A percentile compares a stretch with the other conserved stretches of the same genome.
Evolutionary conservation across 306 rosid genomes (phyloP).

Genomic region (Rosa rugosa): DNA sequence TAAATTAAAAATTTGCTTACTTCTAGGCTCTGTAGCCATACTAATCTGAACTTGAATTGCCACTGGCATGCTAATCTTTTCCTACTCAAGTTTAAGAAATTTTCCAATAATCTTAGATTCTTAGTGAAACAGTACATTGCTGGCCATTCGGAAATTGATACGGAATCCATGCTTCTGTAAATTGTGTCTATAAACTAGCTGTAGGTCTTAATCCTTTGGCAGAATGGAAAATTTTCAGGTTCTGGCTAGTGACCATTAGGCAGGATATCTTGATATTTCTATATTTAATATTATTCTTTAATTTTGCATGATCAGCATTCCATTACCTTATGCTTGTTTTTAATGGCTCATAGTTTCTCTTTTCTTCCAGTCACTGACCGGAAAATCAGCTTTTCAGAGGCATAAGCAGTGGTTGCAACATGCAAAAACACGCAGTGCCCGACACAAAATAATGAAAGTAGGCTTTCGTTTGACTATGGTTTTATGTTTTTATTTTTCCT

Average conservation of each 20-base stretch:
- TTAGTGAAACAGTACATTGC: neutral
- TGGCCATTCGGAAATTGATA: neutral
- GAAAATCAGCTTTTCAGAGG: conserved; percentile 96
- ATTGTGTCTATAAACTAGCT: neutral
- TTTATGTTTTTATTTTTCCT: neutral
- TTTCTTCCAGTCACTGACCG: conserved; percentile 78
- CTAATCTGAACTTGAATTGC: neutral
- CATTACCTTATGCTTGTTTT: conserved; percentile 10
- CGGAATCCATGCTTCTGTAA: neutral
- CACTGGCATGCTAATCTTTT: neutral
- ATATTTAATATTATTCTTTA: neutral
- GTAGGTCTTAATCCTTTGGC: neutral
- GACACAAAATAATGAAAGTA: conserved; percentile 99
- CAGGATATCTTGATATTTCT: neutral
- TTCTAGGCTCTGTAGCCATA: neutral
- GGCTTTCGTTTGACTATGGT: conserved; percentile 26
- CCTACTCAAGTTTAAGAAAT: neutral
- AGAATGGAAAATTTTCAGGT: neutral
- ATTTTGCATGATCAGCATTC: neutral
- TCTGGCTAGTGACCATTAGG: neutral
- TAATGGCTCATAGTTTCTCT: conserved; percentile 27
- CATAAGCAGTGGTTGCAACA: conserved; percentile 98
- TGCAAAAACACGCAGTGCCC: conserved; percentile 98
- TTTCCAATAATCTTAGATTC: neutral
- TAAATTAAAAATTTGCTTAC: neutral